Conservation (phyloP, 495 filamentous ascomycete genomes). For the Coniosporium apollinis region DNA sequence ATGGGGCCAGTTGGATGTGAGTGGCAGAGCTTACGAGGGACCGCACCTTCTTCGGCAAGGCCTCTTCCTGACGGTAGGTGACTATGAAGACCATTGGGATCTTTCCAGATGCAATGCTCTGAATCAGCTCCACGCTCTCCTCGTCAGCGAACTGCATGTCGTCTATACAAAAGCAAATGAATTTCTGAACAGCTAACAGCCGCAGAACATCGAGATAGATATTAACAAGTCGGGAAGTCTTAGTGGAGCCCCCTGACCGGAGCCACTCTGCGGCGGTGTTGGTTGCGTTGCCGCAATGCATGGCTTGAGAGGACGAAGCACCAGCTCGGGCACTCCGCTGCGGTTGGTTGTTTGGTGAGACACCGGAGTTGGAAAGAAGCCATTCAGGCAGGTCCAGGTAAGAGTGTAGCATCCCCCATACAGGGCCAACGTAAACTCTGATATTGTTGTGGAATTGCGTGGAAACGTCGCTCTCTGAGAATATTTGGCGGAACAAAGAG, state of each 20-base stretch:
- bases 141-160: constrained; percentile 78
- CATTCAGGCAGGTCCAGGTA: constrained; percentile 62
- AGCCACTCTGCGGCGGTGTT: constrained; percentile 56
- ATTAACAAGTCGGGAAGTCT: constrained; percentile 64
- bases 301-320: too few relatives aligned
- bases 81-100: constrained; percentile 67
- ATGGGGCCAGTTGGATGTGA: constrained; percentile 45
- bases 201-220: constrained; percentile 72
- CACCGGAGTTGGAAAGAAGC: constrained; percentile 30
- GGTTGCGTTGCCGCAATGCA: constrained; percentile 8
- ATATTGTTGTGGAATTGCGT: constrained; percentile 67
- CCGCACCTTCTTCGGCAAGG: constrained; percentile 11
- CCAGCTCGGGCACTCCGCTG: too few relatives aligned
- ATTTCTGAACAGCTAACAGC: constrained; percentile 55
- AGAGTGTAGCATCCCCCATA: constrained; percentile 63
- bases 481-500: constrained; percentile 76
- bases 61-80: constrained; percentile 40
- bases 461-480: constrained; percentile 72
- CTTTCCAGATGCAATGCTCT: constrained; percentile 51
- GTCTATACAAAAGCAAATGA: constrained; percentile 72
- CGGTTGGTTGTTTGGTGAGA: neutral
- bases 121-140: constrained; percentile 65
- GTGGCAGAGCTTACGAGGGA: constrained; percentile 24
- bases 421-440: constrained; percentile 51
- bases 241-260: constrained; percentile 46